Base-by-base conservation (phyloP, 495 filamentous ascomycete species). In the Xylaria scruposa region DNA sequence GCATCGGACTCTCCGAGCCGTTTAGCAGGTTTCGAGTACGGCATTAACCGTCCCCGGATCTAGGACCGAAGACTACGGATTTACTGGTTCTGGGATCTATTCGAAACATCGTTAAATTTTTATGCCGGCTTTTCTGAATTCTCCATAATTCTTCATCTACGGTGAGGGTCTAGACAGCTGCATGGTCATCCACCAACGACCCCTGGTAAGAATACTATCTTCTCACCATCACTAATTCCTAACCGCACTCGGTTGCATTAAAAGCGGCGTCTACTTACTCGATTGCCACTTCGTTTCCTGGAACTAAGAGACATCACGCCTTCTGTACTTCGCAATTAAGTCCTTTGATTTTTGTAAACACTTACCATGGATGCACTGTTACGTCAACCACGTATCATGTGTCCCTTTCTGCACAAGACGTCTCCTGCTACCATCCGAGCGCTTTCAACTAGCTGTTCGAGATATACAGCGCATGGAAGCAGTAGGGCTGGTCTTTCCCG, bases 331-430 rank as follows among this genome's bases (percentile, higher is more conserved):
- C 47, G 9, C 47, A 12, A 51, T 21, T 24, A 51, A 21, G 47
- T 12, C 7, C 9, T 51, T 51, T 7, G 9, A 51, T 21, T n/a
- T 21, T 24, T 47, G 44, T 17, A 17, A 17, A 47, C 13, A 21
- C 46, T 49, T 21, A 49, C n/a, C 47, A 51, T 51, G 47, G 47
- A 51, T 10, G 47, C 47, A 10, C 47, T 51, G 21, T 51, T 51
- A 51, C 47, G 47, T 51, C 47, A 51, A 8, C 44, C 47, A 51
- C n/a, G 47, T 21, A 51, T 51, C n/a, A 24, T 21, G 47, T 51
- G 47, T 7, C 47, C 47, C 47, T 51, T 51, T 51, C 47, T 51
- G 47, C 47, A 51, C 47, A 51, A 51, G 47, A 51, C 47, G 47
- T 51, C 47, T 47, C 47, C 47, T 51, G 47, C 47, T 24, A 51